Conservation (phyloP, 2,329 filamentous ascomycete genomes). For the Aspergillus spinulosporus region DNA sequence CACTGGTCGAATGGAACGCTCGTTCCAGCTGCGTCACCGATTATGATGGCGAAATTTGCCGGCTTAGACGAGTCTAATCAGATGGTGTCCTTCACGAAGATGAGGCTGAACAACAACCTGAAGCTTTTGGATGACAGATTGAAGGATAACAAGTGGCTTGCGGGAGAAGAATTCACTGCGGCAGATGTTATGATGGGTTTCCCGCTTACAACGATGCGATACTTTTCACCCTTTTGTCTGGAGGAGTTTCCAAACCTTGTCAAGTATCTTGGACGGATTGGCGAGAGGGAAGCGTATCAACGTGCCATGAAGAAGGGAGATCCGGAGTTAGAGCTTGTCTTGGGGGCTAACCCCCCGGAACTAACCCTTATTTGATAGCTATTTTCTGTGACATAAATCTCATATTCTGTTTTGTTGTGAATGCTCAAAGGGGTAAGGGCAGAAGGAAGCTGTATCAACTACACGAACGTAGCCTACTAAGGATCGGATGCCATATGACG, state of each 20-base stretch:
- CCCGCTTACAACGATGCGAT: constrained; percentile 61
- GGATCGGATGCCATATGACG: no score
- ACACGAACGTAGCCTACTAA: no score
- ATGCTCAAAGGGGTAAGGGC: no score
- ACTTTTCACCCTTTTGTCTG: constrained; percentile 51
- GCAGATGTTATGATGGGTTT: constrained; percentile 67
- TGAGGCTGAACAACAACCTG: constrained; percentile 44
- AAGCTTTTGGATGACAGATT: constrained; percentile 54
- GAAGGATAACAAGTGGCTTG: constrained; percentile 50
- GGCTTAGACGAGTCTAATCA: constrained; percentile 28
- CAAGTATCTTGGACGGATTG: constrained; percentile 49
- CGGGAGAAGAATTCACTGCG: constrained; percentile 61
- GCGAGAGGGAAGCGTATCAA: constrained; percentile 49
- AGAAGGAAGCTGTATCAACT: no score
- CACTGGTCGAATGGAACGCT: constrained; percentile 57
- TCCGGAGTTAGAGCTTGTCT: constrained; percentile 44
- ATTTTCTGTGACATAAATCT: no score
- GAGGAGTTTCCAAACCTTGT: constrained; percentile 47
- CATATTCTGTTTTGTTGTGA: no score
- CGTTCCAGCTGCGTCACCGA: constrained; percentile 40
- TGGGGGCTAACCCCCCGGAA: no score
- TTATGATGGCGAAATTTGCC: constrained; percentile 36
- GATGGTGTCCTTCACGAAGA: constrained; percentile 31
- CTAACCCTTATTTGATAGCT: no score
- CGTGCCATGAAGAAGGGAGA: constrained; percentile 53